A percentile compares a stretch with the other conserved stretches of the same genome.
phyloP scores from a whole-genome alignment of 192 early-diverging fungal species.

The Phlyctochytrium bullatum region DNA sequence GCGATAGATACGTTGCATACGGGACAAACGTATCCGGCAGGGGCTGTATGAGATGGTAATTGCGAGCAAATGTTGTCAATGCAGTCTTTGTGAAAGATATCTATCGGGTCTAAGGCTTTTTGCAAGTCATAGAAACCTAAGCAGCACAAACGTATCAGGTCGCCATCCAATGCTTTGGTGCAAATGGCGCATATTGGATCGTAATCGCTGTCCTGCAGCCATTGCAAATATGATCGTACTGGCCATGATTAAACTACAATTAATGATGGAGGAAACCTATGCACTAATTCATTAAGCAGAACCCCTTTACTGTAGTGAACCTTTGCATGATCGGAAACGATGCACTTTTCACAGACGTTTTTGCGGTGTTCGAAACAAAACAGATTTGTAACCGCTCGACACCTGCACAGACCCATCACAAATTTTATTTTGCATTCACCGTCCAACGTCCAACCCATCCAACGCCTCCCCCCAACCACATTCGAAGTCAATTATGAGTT shows the following conservation, averaged over 20 bases:
- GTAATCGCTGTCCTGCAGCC: constrained; percentile 59
- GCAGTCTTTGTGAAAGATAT: constrained; percentile 42
- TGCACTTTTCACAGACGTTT: constrained; percentile 60
- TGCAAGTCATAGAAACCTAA: constrained; percentile 27
- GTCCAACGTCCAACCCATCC: not conserved
- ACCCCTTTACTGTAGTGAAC: constrained; percentile 5
- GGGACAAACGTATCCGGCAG: constrained; percentile 41
- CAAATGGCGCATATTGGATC: constrained; percentile 49
- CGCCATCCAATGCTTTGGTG: constrained; percentile 25
- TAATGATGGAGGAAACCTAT: constrained; percentile 21
- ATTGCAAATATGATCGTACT: constrained; percentile 54
- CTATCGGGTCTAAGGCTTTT: constrained; percentile 13
- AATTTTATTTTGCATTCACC: not conserved
- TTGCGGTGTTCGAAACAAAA: constrained; percentile 56
- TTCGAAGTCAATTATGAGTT: no score
- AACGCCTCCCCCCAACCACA: not conserved
- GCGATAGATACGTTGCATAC: constrained; percentile 30
- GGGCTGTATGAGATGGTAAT: constrained; percentile 40
- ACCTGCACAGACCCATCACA: constrained; percentile 59
- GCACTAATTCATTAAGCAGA: constrained; percentile 20
- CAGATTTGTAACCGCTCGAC: constrained; percentile 54
- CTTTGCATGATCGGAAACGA: constrained; percentile 40
- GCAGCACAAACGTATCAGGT: constrained; percentile 47
- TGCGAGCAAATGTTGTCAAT: constrained; percentile 24
- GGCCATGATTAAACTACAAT: not conserved